Evolutionary conservation across 441 rosid genomes (phyloP), one percentile per base, ranked within the genome.

Genomic region (Mallotus repandus): DNA sequence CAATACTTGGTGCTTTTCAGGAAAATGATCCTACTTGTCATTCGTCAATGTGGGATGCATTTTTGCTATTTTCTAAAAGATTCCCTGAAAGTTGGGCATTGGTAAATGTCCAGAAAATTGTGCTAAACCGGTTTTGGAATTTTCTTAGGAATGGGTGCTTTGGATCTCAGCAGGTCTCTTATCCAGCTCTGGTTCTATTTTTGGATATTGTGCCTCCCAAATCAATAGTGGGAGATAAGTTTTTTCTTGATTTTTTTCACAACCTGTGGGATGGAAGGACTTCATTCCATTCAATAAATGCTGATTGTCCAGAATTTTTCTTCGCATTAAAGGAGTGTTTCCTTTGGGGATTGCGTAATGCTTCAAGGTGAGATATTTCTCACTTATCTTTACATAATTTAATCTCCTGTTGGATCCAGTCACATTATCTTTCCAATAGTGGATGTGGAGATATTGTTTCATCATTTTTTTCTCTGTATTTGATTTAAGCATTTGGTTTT

Each of bases 21-120:
- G 99, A 95, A 85, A 93, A 87, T 67, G 91, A 95, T 82, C 92
- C 95, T 77, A 66, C 81, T 70, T 95, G 98, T 79, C 97, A 95
- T 84, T 82, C 91, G 53, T 83, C 95, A 55, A 95, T 95, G 94
- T 95, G 99, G 99, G 98, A 95, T 43, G 86, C 83, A 66, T 32
- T 93, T 63, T 84, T 95, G 83, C 81, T 95, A 64, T 89, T 95
- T 84, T 87, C 91, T 29, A 90, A 86, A 77, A 84, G 79, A 69
- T 95, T 89, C 80, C 98, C 99, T 32, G 85, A 87, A 76, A 86
- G 97, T 79, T 95, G 98, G 99, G 79, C 45, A 22, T 68, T 77
- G 63, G 41, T 91, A 75, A 91, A 93, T 77, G 83, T 85, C 81
- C 92, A 93, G 80, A 93, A 91, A 81, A 77, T 81, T 73, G 83